These are phyloP conservation scores for Papiliotrema laurentii DNA, from an alignment of 1,284 basidiomycete genomes.

Conservation along the genomic window DNA sequence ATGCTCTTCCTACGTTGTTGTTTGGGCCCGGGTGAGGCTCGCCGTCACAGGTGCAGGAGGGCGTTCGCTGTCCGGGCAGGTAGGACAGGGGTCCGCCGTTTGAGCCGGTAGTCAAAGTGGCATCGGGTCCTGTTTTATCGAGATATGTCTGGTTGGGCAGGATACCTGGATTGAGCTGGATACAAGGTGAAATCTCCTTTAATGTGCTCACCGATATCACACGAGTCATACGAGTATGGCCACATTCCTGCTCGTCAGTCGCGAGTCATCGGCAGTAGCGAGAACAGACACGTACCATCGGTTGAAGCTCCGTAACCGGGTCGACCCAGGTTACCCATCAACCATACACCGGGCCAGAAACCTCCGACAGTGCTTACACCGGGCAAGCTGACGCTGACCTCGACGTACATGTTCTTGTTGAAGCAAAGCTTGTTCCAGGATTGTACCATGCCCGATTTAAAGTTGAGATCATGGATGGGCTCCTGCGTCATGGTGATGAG, in stretches of 20 bases:
- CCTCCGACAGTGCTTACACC: constrained; percentile 43
- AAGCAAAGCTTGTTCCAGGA: constrained; percentile 53
- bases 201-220: constrained; percentile 33
- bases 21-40: constrained; percentile 63
- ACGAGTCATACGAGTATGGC: constrained; percentile 52
- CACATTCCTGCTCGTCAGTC: constrained; percentile 14
- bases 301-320: constrained; percentile 59
- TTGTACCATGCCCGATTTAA: constrained; percentile 56
- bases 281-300: constrained; percentile 61
- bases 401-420: constrained; percentile 43
- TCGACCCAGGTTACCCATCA: constrained; percentile 50
- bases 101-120: constrained; percentile 39
- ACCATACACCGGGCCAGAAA: constrained; percentile 54
- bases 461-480: constrained; percentile 68
- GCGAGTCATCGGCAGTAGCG: background rate
- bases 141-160: constrained; percentile 46
- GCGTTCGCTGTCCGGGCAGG: constrained; percentile 54
- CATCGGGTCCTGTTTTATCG: constrained; percentile 42
- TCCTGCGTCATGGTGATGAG: constrained; percentile 70
- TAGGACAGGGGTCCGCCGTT: constrained; percentile 38
- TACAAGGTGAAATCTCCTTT: constrained; percentile 49
- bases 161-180: constrained; percentile 24
- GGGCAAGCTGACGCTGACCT: constrained; percentile 41
- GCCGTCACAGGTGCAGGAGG: constrained; percentile 53
- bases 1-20: constrained; percentile 53